phyloP scores from a whole-genome alignment of 345 rosid genomes.

The Zanthoxylum bungeanum region DNA sequence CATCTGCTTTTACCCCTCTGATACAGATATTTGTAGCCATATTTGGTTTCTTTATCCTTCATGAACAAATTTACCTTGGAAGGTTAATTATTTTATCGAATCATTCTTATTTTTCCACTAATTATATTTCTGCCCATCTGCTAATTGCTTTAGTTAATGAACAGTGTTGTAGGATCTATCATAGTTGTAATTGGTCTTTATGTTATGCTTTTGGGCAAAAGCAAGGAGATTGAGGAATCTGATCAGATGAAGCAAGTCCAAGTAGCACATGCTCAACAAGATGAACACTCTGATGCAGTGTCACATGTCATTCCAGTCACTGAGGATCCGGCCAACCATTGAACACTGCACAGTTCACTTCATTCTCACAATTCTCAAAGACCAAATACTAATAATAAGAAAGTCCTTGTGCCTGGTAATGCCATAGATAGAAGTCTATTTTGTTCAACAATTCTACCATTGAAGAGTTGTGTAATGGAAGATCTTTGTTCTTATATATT shows the following conservation, averaged over 20 bases:
- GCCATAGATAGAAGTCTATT: too few species aligned
- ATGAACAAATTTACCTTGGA: conserved; percentile 63
- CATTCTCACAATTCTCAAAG: not conserved
- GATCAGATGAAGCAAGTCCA: conserved; percentile 35
- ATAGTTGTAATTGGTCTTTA: conserved; percentile 63
- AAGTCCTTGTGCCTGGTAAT: too few species aligned
- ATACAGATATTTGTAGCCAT: conserved; percentile 66
- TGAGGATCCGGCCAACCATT: not conserved
- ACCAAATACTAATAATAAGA: not conserved
- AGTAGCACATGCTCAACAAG: conserved; percentile 24
- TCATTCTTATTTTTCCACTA: not conserved
- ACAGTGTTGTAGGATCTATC: conserved; percentile 69
- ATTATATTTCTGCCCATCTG: not conserved
- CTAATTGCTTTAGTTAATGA: not conserved
- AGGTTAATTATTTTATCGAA: conserved; percentile 38
- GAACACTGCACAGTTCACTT: not conserved
- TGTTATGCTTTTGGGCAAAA: conserved; percentile 80
- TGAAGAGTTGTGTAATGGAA: too few species aligned
- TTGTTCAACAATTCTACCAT: too few species aligned
- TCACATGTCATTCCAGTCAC: conserved; percentile 12
- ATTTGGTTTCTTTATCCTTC: conserved; percentile 61
- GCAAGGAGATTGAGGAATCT: conserved; percentile 39
- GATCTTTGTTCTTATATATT: too few species aligned
- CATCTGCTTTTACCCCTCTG: conserved; percentile 71
- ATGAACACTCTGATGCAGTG: conserved; percentile 13